Evolutionary conservation across 2,329 filamentous ascomycete species (phyloP), one percentile per base, ranked within the genome.

Genomic region (Fusarium mexicanum): DNA sequence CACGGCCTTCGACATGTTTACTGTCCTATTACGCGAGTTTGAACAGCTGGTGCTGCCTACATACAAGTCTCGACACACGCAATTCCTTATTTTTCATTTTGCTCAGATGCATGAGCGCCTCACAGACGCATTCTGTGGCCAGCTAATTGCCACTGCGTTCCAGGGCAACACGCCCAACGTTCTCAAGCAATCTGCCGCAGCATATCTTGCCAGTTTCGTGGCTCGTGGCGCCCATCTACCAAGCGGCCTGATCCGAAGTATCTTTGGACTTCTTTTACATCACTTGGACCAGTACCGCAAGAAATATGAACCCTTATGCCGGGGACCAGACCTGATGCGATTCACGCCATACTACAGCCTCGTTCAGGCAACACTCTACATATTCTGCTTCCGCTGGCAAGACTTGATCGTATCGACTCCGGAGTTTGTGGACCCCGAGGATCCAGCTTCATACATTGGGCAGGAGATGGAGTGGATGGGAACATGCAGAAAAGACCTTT

Each of bases 341-440:
- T 98, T 96, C 80, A 91, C 91, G 54, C 90, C 93, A 20, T 98
- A 97, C 83, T 98, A 98, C 81, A 91, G 93, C 24, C 91, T 95
- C 54, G 91, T 93, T n/a, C 95, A 98, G 82, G 95, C 95, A 3
- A 87, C 97, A 6, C 89, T 98, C 31, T 98, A 98, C 85, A 96
- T 97, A 67, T 98, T 97, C 80, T 99, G 96, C 86, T 99, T 99
- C 86, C 92, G 96, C 63, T 99, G 96, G 96, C 92, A 94, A 70
- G 96, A 98, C 79, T 87, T 99, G 53, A 92, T 94, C 64, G 86
- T 89, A 26, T 88, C 89, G 4, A 89, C 88, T 8, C 86, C 89
- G 4, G 87, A 91, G 68, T 86, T 84, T 69, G 88, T 89, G 65
- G 93, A 90, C 83, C 89, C 85, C 72, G 92, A 90, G 67, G 90